Evolutionary conservation across 495 filamentous ascomycete species (phyloP).

Genomic region (Tuber magnatum): DNA sequence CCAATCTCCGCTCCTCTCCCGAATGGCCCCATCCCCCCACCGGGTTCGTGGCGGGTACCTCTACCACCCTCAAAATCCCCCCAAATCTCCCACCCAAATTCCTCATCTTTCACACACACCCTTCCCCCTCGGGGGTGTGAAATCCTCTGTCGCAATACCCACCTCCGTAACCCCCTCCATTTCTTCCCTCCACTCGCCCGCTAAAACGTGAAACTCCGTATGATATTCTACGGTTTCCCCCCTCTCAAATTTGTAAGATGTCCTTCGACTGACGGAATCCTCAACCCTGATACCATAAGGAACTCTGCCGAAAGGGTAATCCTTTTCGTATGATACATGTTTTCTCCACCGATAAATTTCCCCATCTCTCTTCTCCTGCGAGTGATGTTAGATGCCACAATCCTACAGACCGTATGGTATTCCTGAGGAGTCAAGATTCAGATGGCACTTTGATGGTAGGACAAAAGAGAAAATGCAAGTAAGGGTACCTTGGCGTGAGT

Average conservation of each 20-base stretch:
- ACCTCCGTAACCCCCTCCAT: too few species aligned
- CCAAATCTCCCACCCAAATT: neutral
- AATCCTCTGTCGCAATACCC: too few species aligned
- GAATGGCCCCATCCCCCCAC: neutral
- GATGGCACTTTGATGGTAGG: neutral
- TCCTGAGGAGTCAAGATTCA: neutral
- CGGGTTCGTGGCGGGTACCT: neutral
- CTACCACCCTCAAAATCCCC: neutral
- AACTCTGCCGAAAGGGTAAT: neutral
- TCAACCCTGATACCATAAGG: neutral
- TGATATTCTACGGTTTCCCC: too few species aligned
- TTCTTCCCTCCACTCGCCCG: too few species aligned
- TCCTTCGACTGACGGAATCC: neutral
- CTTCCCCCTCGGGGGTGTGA: too few species aligned
- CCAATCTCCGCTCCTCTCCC: neutral
- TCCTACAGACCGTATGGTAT: neutral
- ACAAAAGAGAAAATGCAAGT: neutral
- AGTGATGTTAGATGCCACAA: neutral
- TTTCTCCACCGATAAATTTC: neutral
- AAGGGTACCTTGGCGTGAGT: neutral
- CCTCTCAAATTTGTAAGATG: too few species aligned
- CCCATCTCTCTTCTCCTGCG: neutral
- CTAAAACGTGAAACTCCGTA: too few species aligned
- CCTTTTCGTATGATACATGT: neutral
- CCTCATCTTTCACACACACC: too few species aligned